These are phyloP conservation scores for Pigoraptor vietnamica DNA, from an alignment of 78 protist species.

Conservation along the genomic window DNA sequence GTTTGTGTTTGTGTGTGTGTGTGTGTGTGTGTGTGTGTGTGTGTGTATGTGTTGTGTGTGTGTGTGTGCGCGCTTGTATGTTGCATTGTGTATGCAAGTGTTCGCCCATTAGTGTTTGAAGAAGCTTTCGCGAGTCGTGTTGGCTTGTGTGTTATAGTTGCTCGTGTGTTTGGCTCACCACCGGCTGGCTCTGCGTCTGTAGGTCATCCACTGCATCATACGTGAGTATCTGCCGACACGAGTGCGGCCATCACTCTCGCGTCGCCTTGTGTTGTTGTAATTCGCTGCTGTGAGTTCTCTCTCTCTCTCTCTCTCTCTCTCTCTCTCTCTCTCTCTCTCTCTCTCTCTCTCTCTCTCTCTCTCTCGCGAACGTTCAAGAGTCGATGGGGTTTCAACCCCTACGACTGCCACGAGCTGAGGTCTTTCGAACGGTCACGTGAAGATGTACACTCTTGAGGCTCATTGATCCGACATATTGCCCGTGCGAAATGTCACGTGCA, in stretches of 20 bases:
- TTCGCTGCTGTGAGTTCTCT: neutral
- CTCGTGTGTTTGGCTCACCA: neutral
- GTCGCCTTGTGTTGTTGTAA: neutral
- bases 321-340: too few relatives aligned
- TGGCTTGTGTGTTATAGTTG: neutral
- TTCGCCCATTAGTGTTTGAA: too few relatives aligned
- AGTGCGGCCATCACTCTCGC: too few relatives aligned
- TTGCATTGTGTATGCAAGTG: too few relatives aligned
- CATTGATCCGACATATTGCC: neutral
- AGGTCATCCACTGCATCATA: constrained; percentile 53
- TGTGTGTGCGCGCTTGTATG: neutral
- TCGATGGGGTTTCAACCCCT: too few relatives aligned
- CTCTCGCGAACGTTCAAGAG: too few relatives aligned
- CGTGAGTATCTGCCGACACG: neutral
- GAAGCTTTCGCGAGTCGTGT: too few relatives aligned
- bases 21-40: neutral
- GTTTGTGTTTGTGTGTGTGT: neutral
- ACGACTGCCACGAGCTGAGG: too few relatives aligned
- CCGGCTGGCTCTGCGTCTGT: neutral
- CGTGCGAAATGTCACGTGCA: too few relatives aligned
- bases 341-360: too few relatives aligned
- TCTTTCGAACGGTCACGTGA: neutral
- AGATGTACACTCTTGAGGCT: neutral
- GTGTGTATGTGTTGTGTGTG: neutral
- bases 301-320: neutral